Percentiles rank a stretch among this genome's conserved stretches.
These are phyloP conservation scores for Flaveria floridana DNA, from an alignment of 140 eudicot species.

Conservation along the genomic window DNA sequence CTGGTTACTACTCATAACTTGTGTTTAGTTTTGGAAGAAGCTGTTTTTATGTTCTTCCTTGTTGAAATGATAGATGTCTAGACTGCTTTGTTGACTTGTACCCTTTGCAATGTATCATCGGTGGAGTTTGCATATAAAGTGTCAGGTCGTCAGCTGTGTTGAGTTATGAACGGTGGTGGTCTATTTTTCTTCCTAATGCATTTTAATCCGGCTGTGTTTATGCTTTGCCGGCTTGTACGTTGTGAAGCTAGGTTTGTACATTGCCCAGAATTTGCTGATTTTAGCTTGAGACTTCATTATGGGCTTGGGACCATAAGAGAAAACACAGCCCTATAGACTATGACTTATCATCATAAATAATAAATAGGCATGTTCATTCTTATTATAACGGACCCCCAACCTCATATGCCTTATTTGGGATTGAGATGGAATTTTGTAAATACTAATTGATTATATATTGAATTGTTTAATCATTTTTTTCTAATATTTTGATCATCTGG, in stretches of 20 bases:
- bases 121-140: conserved; percentile 20
- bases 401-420: neutral
- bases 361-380: conserved; percentile 26
- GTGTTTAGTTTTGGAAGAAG: conserved; percentile 24
- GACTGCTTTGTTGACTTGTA: conserved; percentile 1
- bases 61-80: neutral
- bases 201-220: conserved; percentile 11
- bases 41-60: conserved; percentile 20
- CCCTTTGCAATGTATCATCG: neutral
- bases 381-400: conserved; percentile 28
- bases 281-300: conserved; percentile 22
- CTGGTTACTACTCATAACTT: conserved; percentile 16
- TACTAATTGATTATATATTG: no score
- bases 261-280: conserved; percentile 7
- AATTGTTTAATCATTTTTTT: no score
- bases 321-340: conserved; percentile 28
- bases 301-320: conserved; percentile 29
- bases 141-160: conserved; percentile 25
- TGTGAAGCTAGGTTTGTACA: conserved; percentile 26
- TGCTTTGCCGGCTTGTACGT: conserved; percentile 18
- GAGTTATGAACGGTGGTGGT: conserved; percentile 27
- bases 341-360: conserved; percentile 31
- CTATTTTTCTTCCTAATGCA: conserved; percentile 7
- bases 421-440: no score
- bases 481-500: no score